These are phyloP conservation scores for Alternaria sp. DNA, from an alignment of 2,329 filamentous ascomycete species.

Conservation along the genomic window DNA sequence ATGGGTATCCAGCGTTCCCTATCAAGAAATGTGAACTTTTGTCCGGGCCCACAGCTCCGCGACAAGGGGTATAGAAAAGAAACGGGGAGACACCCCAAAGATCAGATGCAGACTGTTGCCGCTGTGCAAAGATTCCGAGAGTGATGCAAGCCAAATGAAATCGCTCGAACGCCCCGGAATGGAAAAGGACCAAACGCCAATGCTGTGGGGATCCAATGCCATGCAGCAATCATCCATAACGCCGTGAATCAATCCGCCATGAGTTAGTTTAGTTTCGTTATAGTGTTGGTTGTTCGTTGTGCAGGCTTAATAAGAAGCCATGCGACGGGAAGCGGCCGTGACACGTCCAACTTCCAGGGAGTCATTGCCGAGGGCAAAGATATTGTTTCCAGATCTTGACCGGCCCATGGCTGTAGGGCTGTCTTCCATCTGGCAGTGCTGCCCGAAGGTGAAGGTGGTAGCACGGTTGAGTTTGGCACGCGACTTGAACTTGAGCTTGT, in stretches of 20 bases:
- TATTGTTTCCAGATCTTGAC: constrained; percentile 39
- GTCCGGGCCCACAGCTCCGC: constrained; percentile 23
- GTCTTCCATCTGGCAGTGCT: constrained; percentile 69
- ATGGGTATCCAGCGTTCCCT: constrained; percentile 37
- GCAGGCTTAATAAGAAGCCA: constrained; percentile 47
- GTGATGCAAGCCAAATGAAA: constrained; percentile 38
- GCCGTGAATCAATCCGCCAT: constrained; percentile 46
- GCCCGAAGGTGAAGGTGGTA: constrained; percentile 93
- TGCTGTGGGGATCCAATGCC: constrained; percentile 40
- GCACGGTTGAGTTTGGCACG: constrained; percentile 84
- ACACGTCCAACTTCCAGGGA: constrained; percentile 40
- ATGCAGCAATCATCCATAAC: constrained; percentile 45
- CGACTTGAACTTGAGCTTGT: constrained; percentile 76
- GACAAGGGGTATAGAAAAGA: constrained; percentile 42
- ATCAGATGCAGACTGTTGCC: constrained; percentile 26
- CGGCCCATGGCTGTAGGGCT: constrained; percentile 60
- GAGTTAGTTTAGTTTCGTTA: constrained; percentile 40
- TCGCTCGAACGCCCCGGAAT: constrained; percentile 46
- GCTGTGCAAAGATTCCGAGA: constrained; percentile 30
- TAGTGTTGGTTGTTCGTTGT: constrained; percentile 32
- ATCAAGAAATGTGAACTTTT: constrained; percentile 33
- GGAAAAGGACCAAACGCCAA: constrained; percentile 41
- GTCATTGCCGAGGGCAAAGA: constrained; percentile 42
- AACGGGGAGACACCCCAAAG: constrained; percentile 28
- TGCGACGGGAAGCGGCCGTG: constrained; percentile 36